These are phyloP conservation scores for Chenopodium berlandieri DNA, from an alignment of 148 eudicot genomes.

Conservation along the genomic window DNA sequence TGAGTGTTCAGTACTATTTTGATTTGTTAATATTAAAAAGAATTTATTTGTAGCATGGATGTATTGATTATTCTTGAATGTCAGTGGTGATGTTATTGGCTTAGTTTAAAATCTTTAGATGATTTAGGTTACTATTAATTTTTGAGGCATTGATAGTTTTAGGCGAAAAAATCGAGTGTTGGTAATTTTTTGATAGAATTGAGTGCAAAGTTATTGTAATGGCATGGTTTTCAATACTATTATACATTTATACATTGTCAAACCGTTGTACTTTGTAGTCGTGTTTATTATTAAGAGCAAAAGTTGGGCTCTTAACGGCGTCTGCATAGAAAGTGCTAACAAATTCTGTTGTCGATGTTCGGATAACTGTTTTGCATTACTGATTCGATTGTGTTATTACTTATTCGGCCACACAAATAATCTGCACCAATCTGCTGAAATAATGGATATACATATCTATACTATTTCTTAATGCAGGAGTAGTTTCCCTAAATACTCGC, in stretches of 20 bases:
- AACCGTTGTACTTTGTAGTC: background rate
- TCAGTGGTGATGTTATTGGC: background rate
- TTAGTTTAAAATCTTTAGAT: background rate
- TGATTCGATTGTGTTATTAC: background rate
- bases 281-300: background rate
- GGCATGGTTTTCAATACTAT: background rate
- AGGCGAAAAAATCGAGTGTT: background rate
- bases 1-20: too few species aligned
- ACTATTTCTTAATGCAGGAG: conserved; percentile 39
- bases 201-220: background rate
- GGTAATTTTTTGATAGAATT: too few species aligned
- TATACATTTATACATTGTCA: too few species aligned
- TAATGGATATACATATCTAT: background rate
- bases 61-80: background rate
- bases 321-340: background rate
- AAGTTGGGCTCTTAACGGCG: background rate
- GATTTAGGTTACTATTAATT: background rate
- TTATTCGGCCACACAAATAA: background rate
- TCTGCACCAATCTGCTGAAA: background rate
- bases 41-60: too few species aligned
- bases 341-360: background rate
- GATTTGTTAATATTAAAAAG: too few species aligned
- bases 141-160: background rate
- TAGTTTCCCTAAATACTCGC: conserved; percentile 60
- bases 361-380: background rate